A percentile compares a stretch with the other conserved stretches of the same genome.
These are phyloP conservation scores for Xylariales sp. DNA, from an alignment of 2,329 filamentous ascomycete genomes.

Conservation along the genomic window DNA sequence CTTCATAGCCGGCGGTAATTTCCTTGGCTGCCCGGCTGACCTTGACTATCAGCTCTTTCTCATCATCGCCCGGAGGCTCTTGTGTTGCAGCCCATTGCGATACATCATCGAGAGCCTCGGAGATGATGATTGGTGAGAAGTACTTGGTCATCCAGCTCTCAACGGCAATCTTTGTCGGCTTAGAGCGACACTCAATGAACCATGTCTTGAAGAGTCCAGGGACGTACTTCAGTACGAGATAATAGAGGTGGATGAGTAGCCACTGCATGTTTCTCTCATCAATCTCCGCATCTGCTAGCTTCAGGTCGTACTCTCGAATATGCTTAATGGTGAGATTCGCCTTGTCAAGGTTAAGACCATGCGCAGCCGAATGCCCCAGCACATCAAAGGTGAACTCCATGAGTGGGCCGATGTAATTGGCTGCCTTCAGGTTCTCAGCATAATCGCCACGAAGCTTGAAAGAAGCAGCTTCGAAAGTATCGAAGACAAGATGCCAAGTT, in stretches of 20 bases:
- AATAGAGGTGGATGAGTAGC: slow-evolving; percentile 83
- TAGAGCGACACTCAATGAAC: slow-evolving; percentile 76
- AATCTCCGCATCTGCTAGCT: slow-evolving; percentile 49
- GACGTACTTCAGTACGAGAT: slow-evolving; percentile 69
- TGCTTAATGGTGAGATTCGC: slow-evolving; percentile 54
- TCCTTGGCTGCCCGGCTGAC: slow-evolving; percentile 68
- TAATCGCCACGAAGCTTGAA: slow-evolving; percentile 82
- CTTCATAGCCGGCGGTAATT: slow-evolving; percentile 76
- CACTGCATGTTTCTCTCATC: slow-evolving; percentile 74
- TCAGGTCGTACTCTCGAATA: slow-evolving; percentile 50
- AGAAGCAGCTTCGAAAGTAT: slow-evolving; percentile 73
- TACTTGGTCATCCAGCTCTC: slow-evolving; percentile 82
- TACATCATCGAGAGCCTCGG: slow-evolving; percentile 62
- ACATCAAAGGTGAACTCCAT: slow-evolving; percentile 80
- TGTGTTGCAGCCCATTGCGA: slow-evolving; percentile 58
- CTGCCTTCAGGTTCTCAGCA: slow-evolving; percentile 70
- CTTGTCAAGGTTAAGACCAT: slow-evolving; percentile 69
- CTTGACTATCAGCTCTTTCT: slow-evolving; percentile 60
- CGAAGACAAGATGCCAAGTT: slow-evolving; percentile 86
- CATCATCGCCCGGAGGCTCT: slow-evolving; percentile 43
- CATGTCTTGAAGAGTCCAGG: slow-evolving; percentile 77
- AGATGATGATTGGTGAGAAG: slow-evolving; percentile 68
- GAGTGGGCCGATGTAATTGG: slow-evolving; percentile 62
- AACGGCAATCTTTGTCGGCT: slow-evolving; percentile 74
- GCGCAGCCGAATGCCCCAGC: slow-evolving; percentile 71